These are phyloP conservation scores for Pythium sp. DNA, from an alignment of 352 stramenopile species.

Conservation along the genomic window DNA sequence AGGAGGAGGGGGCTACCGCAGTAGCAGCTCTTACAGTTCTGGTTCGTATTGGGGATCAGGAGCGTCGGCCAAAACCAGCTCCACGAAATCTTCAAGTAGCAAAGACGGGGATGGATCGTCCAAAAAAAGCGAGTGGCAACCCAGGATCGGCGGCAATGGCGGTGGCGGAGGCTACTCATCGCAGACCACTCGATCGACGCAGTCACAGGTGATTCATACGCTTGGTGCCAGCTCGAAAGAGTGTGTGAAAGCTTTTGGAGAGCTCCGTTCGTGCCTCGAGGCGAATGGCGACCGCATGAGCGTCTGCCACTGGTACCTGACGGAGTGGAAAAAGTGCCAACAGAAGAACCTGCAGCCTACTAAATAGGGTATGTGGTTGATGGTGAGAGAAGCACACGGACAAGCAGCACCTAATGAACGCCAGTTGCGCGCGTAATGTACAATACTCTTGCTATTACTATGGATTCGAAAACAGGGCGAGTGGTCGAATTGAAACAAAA, in stretches of 20 bases:
- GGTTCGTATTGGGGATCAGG: not conserved
- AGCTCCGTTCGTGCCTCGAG: conserved; percentile 9
- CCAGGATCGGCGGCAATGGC: not conserved
- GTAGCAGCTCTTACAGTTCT: not conserved
- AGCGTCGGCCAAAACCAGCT: not conserved
- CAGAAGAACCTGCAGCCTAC: not conserved
- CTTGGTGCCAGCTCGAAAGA: not conserved
- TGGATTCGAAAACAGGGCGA: not conserved
- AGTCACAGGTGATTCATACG: not conserved
- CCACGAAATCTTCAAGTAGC: not conserved
- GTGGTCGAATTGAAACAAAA: not conserved
- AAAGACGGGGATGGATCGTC: not conserved
- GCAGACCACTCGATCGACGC: not conserved
- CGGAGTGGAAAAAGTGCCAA: conserved; percentile 7
- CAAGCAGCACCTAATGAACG: not conserved
- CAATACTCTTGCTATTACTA: too few relatives aligned
- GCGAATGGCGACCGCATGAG: not conserved
- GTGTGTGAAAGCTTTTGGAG: not conserved
- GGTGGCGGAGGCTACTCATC: not conserved
- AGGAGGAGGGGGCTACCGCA: conserved; percentile 1
- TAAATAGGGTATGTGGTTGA: not conserved
- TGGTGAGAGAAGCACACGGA: not conserved
- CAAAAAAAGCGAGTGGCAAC: not conserved
- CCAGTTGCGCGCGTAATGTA: not conserved
- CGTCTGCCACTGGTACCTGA: not conserved